Evolutionary conservation across 1,284 basidiomycete genomes (phyloP), one percentile per base, ranked within the genome.

Genomic region (Anthracocystis panici-leucophaei): DNA sequence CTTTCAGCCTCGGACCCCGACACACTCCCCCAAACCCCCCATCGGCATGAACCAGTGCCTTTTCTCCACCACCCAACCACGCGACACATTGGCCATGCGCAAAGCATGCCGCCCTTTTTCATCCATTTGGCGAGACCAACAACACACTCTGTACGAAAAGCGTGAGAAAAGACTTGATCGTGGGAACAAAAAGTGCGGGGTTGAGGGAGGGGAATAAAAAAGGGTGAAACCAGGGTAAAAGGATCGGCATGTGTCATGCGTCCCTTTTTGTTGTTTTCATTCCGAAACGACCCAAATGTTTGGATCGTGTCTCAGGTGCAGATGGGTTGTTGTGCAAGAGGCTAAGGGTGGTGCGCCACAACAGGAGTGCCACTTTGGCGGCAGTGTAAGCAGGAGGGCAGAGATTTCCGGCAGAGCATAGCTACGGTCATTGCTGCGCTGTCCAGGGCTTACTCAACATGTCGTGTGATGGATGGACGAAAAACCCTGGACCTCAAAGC

Each of bases 401-500:
- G 35, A 38, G 35, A 16, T 38, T 38, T 7, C 27, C 27, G 27
- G 7, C 27, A 27, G 35, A 38, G 35, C 14, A 38, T 38, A 14
- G 27, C 27, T n/a, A 6, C 35, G 35, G 12, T 38, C 35, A 16
- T 10, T 38, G 35, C 12, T 38, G 12, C 14, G 35, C 35, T 38
- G 35, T 16, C 12, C 10, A 16, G 14, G 14, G 35, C 14, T 38
- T 38, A 16, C 12, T 14, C 23, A n/a, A 21, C 9, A 7, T n/a
- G 27, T 48, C 16, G 46, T 29, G 46, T 29, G 46, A 48, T 16
- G 20, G 20, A 3, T 46, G 23, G 5, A 23, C 25, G 23, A 46
- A 16, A 27, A 48, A 29, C 46, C 46, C 46, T 48, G 5, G 29
- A 48, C 46, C 46, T 48, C 46, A 29, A 48, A 29, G 46, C 46